These are phyloP conservation scores for Suillus subalutaceus DNA, from an alignment of 768 basidiomycete genomes.

Conservation along the genomic window DNA sequence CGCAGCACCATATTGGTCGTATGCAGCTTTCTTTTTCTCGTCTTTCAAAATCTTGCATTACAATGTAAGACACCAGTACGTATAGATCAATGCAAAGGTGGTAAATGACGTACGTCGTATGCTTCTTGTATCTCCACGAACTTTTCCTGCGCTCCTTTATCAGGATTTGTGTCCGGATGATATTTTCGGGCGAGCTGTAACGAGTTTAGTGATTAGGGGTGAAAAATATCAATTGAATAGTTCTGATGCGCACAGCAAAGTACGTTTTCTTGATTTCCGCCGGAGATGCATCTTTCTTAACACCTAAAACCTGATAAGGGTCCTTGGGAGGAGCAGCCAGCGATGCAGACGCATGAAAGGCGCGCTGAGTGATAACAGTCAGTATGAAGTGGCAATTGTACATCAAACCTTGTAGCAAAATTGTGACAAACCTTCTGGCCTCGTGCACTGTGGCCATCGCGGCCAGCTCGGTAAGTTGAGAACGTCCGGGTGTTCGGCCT, in stretches of 20 bases:
- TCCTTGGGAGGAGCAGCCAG: conserved; percentile 63
- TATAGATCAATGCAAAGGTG: conserved; percentile 17
- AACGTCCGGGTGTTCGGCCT: conserved; percentile 38
- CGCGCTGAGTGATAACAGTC: conserved; percentile 52
- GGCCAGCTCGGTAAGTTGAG: conserved; percentile 42
- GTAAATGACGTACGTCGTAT: conserved; percentile 75
- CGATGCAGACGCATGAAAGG: conserved; percentile 70
- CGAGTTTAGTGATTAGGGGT: conserved; percentile 20
- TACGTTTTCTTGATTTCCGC: conserved; percentile 98
- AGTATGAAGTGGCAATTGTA: conserved; percentile 19
- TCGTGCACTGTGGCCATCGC: conserved; percentile 31
- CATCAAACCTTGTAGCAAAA: conserved; percentile 43
- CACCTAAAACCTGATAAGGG: conserved; percentile 91
- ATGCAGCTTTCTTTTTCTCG: conserved; percentile 88
- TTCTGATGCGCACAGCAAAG: conserved; percentile 71
- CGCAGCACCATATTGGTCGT: conserved; percentile 90
- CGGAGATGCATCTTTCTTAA: conserved; percentile 77
- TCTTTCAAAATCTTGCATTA: conserved; percentile 82
- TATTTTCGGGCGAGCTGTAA: conserved; percentile 93
- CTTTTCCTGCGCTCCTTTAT: conserved; percentile 86
- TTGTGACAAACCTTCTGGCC: conserved; percentile 20
- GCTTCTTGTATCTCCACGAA: conserved; percentile 97
- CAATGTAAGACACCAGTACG: conserved; percentile 21
- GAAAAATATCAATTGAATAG: conserved; percentile 15
- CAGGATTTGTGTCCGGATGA: conserved; percentile 96